Base-by-base conservation (phyloP, 2,329 filamentous ascomycete genomes). In the Colletotrichum caudatum region DNA sequence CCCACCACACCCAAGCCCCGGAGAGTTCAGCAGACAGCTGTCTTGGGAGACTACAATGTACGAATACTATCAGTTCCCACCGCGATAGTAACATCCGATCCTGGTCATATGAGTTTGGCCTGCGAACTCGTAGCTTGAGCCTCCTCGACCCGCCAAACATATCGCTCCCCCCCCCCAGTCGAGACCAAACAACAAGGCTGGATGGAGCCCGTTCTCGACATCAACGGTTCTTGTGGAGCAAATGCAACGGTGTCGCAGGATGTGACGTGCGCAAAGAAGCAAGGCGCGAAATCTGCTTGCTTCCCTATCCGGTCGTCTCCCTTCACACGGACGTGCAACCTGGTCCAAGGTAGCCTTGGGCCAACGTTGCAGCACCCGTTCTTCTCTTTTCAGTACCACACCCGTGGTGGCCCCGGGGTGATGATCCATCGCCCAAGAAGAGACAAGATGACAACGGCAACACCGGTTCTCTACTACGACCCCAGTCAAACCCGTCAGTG, bases 401-500 rank as follows among this genome's bases (percentile, higher is more conserved):
- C 61, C 56, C 50, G n/a, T 51, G 56, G 56, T 56, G 44, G 44
- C n/a, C 20, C 44, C 44, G 44, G 44, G 44, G 44, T 46, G 44
- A 20, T n/a, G 58, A 53, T 39, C 41, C 57, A 60, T 41, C 62
- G 61, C 33, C 33, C 54, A 51, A 62, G 61, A 66, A 57, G 66
- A 66, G 60, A 72, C 66, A 58, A 72, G 48, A 61, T 50, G 66
- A 65, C 59, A 66, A 66, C 56, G 18, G 64, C 69, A 69, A 60
- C 46, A 62, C 61, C 51, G 26, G 56, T 71, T 62, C 61, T 62
- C 64, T 56, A 46, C 33, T 46, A 65, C 29, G 66, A 66, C 61
- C 70, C 70, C 58, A 66, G 66, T 58, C 57, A 51, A 39, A 53
- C 58, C 37, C 56, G 61, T 62, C 60, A 66, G 67, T 72, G 70